Conservation (phyloP, 208 protist genomes). For the Acanthamoeba triangularis region DNA sequence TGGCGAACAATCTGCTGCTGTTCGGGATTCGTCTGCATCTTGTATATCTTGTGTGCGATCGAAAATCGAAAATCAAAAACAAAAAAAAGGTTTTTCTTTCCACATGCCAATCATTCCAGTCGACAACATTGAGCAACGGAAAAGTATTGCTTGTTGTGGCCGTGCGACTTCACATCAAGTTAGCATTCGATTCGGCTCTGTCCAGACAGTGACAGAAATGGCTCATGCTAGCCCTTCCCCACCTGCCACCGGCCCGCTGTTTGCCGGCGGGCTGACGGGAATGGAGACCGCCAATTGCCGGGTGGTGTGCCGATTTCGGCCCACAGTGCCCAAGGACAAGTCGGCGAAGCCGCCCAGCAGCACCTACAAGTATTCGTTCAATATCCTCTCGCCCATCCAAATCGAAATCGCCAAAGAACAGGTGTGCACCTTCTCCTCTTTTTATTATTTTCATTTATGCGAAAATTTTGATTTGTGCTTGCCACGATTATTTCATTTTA, state of each 20-base stretch:
- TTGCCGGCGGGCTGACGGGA: conserved; percentile 11
- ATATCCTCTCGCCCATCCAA: conserved; percentile 54
- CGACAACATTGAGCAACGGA: neutral
- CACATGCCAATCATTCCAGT: too few species aligned
- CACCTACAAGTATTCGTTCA: neutral
- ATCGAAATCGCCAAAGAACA: conserved; percentile 54
- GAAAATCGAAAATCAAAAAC: neutral
- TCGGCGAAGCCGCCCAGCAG: neutral
- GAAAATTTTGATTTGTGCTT: neutral
- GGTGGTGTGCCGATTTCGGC: conserved; percentile 30
- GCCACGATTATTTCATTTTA: neutral
- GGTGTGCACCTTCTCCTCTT: neutral
- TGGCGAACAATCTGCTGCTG: conserved; percentile 66
- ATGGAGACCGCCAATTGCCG: conserved; percentile 53
- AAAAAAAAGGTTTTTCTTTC: neutral
- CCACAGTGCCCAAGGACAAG: conserved; percentile 48
- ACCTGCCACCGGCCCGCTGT: neutral
- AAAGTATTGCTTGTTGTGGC: neutral
- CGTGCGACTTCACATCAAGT: neutral
- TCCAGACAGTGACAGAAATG: neutral
- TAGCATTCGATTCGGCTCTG: neutral
- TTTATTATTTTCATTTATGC: neutral
- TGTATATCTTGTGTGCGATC: neutral
- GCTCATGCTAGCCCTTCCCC: neutral
- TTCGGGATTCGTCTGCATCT: conserved; percentile 45